A percentile compares a stretch with the other conserved stretches of the same genome.
These are phyloP conservation scores for Aspergillus sclerotiicarbonarius DNA, from an alignment of 495 filamentous ascomycete species.

Conservation along the genomic window DNA sequence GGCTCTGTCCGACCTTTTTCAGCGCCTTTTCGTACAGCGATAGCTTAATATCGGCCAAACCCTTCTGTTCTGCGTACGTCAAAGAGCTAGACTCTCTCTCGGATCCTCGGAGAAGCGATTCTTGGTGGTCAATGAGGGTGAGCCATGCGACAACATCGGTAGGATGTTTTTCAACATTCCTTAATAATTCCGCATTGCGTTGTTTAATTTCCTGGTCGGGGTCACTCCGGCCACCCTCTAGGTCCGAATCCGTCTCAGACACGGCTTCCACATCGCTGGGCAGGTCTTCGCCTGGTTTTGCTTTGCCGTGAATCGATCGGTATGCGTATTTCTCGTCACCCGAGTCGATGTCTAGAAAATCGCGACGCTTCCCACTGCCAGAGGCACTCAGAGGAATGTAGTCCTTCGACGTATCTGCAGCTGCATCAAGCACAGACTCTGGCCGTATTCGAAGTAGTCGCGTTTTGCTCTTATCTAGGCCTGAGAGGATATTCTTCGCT, in stretches of 20 bases:
- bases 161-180: constrained; percentile 59
- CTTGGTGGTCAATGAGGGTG: constrained; percentile 71
- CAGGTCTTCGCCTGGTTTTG: constrained; percentile 49
- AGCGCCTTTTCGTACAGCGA: constrained; percentile 82
- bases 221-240: constrained; percentile 32
- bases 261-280: constrained; percentile 53
- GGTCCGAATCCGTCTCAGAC: constrained; percentile 45
- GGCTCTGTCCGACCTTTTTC: constrained; percentile 44
- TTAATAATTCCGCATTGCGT: constrained; percentile 56
- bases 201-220: constrained; percentile 41
- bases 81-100: constrained; percentile 38
- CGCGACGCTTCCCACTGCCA: constrained; percentile 25
- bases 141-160: constrained; percentile 72
- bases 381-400: constrained; percentile 42
- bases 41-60: constrained; percentile 73
- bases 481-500: constrained; percentile 25
- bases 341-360: constrained; percentile 23
- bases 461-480: constrained; percentile 12
- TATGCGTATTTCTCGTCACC: constrained; percentile 58
- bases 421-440: constrained; percentile 19
- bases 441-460: constrained; percentile 28
- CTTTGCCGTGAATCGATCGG: constrained; percentile 67
- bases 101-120: constrained; percentile 51
- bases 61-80: constrained; percentile 60
- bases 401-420: constrained; percentile 32